These are phyloP conservation scores for Colletotrichum euphorbiae DNA, from an alignment of 2,329 filamentous ascomycete species.

Conservation along the genomic window DNA sequence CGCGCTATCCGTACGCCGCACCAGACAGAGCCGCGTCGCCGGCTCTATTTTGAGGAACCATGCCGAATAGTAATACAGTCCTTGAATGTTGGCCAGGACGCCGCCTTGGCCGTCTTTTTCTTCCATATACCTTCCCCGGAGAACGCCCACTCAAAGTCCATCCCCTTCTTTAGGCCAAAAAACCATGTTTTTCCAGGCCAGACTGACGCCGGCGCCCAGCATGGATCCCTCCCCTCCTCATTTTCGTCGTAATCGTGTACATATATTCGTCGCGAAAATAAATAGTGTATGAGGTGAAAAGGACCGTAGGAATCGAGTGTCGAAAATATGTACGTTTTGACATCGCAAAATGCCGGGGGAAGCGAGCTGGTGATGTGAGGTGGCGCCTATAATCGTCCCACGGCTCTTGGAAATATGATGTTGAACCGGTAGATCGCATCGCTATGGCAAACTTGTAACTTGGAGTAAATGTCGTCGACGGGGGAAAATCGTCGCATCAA, in stretches of 20 bases:
- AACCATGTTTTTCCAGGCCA: slow-evolving; percentile 21
- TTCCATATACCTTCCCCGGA: slow-evolving; percentile 11
- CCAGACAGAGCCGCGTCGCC: slow-evolving; percentile 8
- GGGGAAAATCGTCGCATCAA: neutral
- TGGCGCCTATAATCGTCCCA: neutral
- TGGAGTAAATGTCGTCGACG: neutral
- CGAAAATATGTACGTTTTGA: slow-evolving; percentile 29
- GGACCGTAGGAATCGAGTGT: slow-evolving; percentile 25
- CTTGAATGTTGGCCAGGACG: slow-evolving; percentile 19
- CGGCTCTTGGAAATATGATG: neutral
- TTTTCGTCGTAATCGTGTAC: slow-evolving; percentile 38
- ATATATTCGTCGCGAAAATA: slow-evolving; percentile 36
- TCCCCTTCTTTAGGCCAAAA: neutral
- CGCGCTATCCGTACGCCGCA: slow-evolving; percentile 16
- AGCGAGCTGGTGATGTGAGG: neutral
- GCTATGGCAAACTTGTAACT: slow-evolving; percentile 1
- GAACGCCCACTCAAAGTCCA: slow-evolving; percentile 21
- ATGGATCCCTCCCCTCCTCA: slow-evolving; percentile 19
- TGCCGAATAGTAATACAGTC: slow-evolving; percentile 33
- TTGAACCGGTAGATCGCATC: slow-evolving; percentile 1
- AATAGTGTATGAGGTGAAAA: slow-evolving; percentile 27
- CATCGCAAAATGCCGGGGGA: slow-evolving; percentile 13
- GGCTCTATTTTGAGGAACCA: slow-evolving; percentile 14
- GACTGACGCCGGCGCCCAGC: slow-evolving; percentile 27
- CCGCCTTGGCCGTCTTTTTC: slow-evolving; percentile 19